Percentiles rank a stretch among this genome's conserved stretches.
phyloP scores from a whole-genome alignment of 2,329 filamentous ascomycete genomes.

The Dothideomycetes sp. region DNA sequence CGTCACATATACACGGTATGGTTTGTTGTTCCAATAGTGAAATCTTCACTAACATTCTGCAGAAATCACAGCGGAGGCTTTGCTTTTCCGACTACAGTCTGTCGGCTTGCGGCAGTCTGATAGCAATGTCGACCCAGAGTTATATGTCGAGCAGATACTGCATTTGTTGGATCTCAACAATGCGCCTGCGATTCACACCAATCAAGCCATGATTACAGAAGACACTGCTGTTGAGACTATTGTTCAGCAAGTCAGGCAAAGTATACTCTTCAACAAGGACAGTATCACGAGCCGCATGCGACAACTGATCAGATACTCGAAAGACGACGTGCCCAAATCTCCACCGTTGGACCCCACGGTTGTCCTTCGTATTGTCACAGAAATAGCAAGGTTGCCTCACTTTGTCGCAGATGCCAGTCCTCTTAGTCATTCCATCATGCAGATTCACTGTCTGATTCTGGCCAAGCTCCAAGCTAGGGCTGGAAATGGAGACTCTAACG shows the following conservation, averaged over 20 bases:
- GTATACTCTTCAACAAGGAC: slow-evolving; percentile 6
- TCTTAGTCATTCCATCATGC: slow-evolving; percentile 14
- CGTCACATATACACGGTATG: slow-evolving; percentile 15
- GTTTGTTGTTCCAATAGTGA: neutral
- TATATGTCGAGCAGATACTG: neutral
- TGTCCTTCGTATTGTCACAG: slow-evolving; percentile 15
- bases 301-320: slow-evolving; percentile 10
- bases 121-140: neutral
- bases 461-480: slow-evolving; percentile 11
- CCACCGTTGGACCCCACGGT: slow-evolving; percentile 10
- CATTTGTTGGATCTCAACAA: slow-evolving; percentile 6
- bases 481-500: slow-evolving; percentile 3
- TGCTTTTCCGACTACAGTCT: slow-evolving; percentile 24
- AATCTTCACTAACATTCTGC: neutral
- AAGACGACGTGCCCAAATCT: slow-evolving; percentile 1
- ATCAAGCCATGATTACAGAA: slow-evolving; percentile 9
- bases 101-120: neutral
- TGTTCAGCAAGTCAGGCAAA: slow-evolving; percentile 9
- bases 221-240: slow-evolving; percentile 5
- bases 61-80: slow-evolving; percentile 25
- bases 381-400: slow-evolving; percentile 18
- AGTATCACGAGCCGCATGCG: slow-evolving; percentile 5
- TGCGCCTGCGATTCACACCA: neutral
- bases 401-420: slow-evolving; percentile 17
- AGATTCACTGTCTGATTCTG: slow-evolving; percentile 13